Evolutionary conservation across 1,284 basidiomycete species (phyloP).

Genomic region (Coniferiporia sulphurascens): DNA sequence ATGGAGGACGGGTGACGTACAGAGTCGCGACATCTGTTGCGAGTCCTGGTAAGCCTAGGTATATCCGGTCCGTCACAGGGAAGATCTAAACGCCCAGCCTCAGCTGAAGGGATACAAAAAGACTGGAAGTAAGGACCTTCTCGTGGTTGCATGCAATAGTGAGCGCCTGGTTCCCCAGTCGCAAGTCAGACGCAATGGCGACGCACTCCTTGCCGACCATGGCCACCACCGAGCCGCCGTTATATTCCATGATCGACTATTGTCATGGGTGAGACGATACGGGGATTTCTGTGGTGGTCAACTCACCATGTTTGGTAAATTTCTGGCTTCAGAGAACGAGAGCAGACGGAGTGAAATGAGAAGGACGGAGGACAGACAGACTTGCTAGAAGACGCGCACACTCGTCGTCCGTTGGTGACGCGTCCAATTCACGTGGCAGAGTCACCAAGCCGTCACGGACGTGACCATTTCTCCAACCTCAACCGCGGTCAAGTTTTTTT

Average conservation of each 20-base stretch:
- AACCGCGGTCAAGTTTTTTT: too few species aligned
- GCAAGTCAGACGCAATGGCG: constrained; percentile 94
- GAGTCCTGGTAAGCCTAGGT: constrained; percentile 88
- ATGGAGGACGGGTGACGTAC: constrained; percentile 40
- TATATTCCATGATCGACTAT: constrained; percentile 82
- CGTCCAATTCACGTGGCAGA: neutral
- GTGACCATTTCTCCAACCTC: neutral
- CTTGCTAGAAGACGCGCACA: neutral
- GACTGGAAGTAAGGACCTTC: constrained; percentile 52
- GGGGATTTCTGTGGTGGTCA: neutral
- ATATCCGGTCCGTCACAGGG: constrained; percentile 90
- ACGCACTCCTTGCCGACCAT: constrained; percentile 99
- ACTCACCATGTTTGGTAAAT: neutral
- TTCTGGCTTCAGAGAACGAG: neutral
- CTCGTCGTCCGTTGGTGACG: neutral
- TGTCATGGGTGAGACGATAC: neutral
- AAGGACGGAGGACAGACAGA: neutral
- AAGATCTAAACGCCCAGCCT: constrained; percentile 65
- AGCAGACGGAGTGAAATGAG: too few species aligned
- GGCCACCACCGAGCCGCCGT: constrained; percentile 97
- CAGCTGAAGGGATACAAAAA: neutral
- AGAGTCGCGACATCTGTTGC: constrained; percentile 92
- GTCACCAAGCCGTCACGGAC: neutral
- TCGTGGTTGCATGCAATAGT: constrained; percentile 92
- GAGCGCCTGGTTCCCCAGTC: constrained; percentile 87